Percentiles rank a stretch among this genome's conserved stretches.
These are phyloP conservation scores for Kregervanrija pseudodelftensis DNA, from an alignment of 805 yeast genomes.

Conservation along the genomic window DNA sequence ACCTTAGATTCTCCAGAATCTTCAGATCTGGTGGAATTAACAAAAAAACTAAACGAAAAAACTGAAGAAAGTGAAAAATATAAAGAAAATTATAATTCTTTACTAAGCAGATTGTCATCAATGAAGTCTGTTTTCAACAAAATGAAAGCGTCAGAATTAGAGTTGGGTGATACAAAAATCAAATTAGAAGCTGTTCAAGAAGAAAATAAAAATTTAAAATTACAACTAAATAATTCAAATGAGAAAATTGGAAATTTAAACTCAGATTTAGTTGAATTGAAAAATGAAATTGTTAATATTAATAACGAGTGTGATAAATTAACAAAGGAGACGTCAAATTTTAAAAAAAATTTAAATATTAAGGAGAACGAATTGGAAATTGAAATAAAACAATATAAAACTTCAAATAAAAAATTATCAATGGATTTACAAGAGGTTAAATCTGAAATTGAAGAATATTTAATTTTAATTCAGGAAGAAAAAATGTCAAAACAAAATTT, in stretches of 20 bases:
- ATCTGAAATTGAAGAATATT: constrained; percentile 28
- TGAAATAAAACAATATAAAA: constrained; percentile 35
- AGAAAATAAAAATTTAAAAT: constrained; percentile 28
- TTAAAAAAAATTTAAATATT: constrained; percentile 32
- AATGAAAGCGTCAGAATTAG: constrained; percentile 64
- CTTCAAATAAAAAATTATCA: constrained; percentile 32
- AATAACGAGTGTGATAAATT: constrained; percentile 50
- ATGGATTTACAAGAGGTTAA: constrained; percentile 31
- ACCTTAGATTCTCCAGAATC: no score
- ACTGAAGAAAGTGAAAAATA: constrained; percentile 49
- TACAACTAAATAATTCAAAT: constrained; percentile 23
- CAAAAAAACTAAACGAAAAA: constrained; percentile 27
- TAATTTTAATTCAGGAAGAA: constrained; percentile 34
- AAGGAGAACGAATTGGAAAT: constrained; percentile 34
- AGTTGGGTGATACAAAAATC: constrained; percentile 48
- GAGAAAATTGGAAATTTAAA: constrained; percentile 1
- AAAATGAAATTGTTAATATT: constrained; percentile 32
- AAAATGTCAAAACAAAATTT: constrained; percentile 38
- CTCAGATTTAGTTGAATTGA: constrained; percentile 8
- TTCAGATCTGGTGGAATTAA: constrained; percentile 2
- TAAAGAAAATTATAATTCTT: constrained; percentile 52
- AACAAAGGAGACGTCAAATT: constrained; percentile 30
- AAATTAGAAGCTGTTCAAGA: constrained; percentile 31
- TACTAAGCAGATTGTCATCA: constrained; percentile 56
- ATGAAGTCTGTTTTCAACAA: constrained; percentile 69